A percentile compares a stretch with the other conserved stretches of the same genome.
Evolutionary conservation across 2,329 filamentous ascomycete genomes (phyloP).

Genomic region (Rachicladosporium sp.): DNA sequence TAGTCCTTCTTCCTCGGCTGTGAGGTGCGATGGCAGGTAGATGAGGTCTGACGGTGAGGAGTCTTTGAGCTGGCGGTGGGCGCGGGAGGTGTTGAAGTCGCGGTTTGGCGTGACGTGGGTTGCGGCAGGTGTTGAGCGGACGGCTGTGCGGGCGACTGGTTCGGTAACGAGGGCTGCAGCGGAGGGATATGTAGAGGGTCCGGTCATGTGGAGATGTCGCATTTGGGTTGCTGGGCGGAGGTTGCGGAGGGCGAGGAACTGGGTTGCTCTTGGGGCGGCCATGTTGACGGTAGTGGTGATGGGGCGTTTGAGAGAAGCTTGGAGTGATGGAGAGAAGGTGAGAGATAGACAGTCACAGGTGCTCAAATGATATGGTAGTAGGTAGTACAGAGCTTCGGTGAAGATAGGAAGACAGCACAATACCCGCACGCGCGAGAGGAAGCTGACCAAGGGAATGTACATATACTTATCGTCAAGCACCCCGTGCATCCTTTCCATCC

Average conservation of each 20-base stretch:
- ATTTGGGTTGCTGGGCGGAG: conserved; percentile 26
- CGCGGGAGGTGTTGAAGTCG: conserved; percentile 50
- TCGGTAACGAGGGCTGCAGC: conserved; percentile 37
- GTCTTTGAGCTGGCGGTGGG: conserved; percentile 45
- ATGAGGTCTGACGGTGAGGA: conserved; percentile 51
- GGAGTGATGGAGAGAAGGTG: not conserved
- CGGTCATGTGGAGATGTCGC: conserved; percentile 48
- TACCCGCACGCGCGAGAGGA: no score
- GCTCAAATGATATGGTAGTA: no score
- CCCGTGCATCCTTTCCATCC: no score
- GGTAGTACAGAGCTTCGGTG: no score
- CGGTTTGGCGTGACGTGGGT: conserved; percentile 34
- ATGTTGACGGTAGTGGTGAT: conserved; percentile 17
- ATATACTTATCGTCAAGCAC: no score
- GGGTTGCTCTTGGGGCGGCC: conserved; percentile 31
- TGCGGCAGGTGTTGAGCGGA: conserved; percentile 40
- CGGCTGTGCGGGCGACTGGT: conserved; percentile 29
- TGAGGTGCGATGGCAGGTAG: conserved; percentile 37
- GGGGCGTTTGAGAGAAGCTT: not conserved
- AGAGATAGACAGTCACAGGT: no score
- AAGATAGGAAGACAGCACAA: no score
- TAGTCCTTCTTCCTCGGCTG: conserved; percentile 6
- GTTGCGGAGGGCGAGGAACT: conserved; percentile 30
- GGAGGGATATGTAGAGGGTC: conserved; percentile 43
- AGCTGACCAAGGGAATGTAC: no score